Base-by-base conservation (phyloP, 306 rosid genomes). In the Vigna angularis region DNA sequence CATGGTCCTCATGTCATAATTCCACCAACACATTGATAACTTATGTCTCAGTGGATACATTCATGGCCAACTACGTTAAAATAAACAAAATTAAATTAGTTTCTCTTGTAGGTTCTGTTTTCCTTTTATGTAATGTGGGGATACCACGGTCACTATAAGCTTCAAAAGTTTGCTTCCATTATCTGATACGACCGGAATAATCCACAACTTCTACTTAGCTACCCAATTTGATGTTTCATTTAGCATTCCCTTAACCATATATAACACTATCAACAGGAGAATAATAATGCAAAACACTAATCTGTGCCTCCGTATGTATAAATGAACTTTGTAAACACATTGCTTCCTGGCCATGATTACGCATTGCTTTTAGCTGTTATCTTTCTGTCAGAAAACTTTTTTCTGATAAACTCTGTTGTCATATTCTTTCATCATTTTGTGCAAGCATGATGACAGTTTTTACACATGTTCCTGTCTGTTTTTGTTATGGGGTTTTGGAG, bases 11-110 rank as follows among this genome's bases (percentile, higher is more conserved):
- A 77, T 90, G 96, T 88, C 85, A 83, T 81, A 47, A 78, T 74
- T 90, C 90, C 88, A 84, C 93, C 87, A 90, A 89, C 97, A 91
- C 75, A 42, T 82, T 89, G 93, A 86, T 90, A 82, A 82, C 66
- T 83, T 69, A 52, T 89, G 98, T 89, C 96, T 87, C 82, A 53
- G 86, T 86, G 90, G 88, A 87, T 71, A 80, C 80, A 79, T 89
- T 88, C 77, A 84, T 86, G 86, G 81, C 87, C 92, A 86, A 81
- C 91, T 87, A 81, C 79, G 69, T 79, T 81, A 78, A 70, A 28
- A 59, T 58, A 8, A 56, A 22, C 44, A 67, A 75, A 87, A 77
- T 4, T 7, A 79, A 63, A 13, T 82, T 73, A 81, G 48, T 77
- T 75, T 69, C 81, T 68, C 76, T 75, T 62, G 30, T 11, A 44